phyloP scores from a whole-genome alignment of 2,329 filamentous ascomycete species.

The Colletotrichum simmondsii region DNA sequence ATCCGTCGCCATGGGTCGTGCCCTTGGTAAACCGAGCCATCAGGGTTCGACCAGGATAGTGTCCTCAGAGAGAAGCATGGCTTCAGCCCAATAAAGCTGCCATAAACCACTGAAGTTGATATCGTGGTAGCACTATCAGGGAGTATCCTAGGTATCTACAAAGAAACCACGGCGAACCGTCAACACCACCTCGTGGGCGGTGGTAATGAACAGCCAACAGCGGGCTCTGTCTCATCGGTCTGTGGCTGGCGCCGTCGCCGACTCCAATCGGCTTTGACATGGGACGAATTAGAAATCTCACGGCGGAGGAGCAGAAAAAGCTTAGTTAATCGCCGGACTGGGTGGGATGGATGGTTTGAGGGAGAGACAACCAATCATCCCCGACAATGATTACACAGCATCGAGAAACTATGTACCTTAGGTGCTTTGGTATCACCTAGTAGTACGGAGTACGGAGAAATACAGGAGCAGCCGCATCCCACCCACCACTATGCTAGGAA shows the following conservation, averaged over 20 bases:
- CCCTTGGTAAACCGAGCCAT: not conserved
- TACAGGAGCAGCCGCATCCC: not conserved
- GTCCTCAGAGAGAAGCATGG: not conserved
- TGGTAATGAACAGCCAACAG: not conserved
- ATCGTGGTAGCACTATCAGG: not conserved
- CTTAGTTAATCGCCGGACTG: constrained; percentile 24
- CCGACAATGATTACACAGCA: not conserved
- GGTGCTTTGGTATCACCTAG: too few relatives aligned
- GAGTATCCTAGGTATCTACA: not conserved
- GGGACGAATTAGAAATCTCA: constrained; percentile 32
- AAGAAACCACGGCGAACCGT: not conserved
- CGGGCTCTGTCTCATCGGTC: not conserved
- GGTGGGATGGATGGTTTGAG: constrained; percentile 8
- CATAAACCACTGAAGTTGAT: not conserved
- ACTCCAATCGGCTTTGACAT: constrained; percentile 12
- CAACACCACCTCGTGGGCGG: not conserved
- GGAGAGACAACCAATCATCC: constrained; percentile 1
- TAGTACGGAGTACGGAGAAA: too few relatives aligned
- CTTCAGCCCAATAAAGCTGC: not conserved
- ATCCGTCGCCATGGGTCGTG: not conserved
- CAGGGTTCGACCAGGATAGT: not conserved
- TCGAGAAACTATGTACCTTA: not conserved
- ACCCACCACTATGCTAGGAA: not conserved
- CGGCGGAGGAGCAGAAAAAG: constrained; percentile 7
- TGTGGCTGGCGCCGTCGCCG: constrained; percentile 3